Conservation (phyloP, 1,139 yeast genomes). For the Suhomyces panamericanus region DNA sequence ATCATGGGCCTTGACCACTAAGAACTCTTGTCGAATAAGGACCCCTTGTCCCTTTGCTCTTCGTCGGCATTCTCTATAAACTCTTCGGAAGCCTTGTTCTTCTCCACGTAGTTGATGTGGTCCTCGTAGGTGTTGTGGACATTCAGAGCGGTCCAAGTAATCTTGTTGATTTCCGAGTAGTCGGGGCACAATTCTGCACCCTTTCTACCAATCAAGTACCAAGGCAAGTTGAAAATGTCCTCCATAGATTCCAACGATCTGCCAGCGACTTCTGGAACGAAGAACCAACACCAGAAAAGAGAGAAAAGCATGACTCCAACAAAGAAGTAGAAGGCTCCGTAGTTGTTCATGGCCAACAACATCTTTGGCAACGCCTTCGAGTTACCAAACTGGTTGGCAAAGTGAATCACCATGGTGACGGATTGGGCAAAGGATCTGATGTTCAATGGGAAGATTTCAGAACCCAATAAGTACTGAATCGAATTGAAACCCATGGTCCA, state of each 20-base stretch:
- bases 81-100: slow-evolving; percentile 15
- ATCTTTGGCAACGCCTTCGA: slow-evolving; percentile 57
- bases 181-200: slow-evolving; percentile 55
- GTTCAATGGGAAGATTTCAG: slow-evolving; percentile 59
- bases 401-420: slow-evolving; percentile 57
- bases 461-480: slow-evolving; percentile 57
- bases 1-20: neutral
- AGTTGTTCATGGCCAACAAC: slow-evolving; percentile 48
- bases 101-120: slow-evolving; percentile 22
- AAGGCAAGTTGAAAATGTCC: slow-evolving; percentile 57
- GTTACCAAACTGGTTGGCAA: slow-evolving; percentile 60
- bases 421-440: slow-evolving; percentile 57
- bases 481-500: slow-evolving; percentile 67
- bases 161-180: slow-evolving; percentile 45
- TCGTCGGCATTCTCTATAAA: slow-evolving; percentile 14
- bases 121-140: slow-evolving; percentile 24
- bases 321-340: slow-evolving; percentile 58
- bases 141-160: slow-evolving; percentile 19
- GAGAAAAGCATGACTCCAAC: slow-evolving; percentile 44
- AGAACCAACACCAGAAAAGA: slow-evolving; percentile 52
- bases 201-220: slow-evolving; percentile 57
- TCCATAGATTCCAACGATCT: slow-evolving; percentile 58
- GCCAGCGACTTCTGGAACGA: slow-evolving; percentile 55
- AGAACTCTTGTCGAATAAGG: slow-evolving; percentile 1
- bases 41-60: neutral